Base-by-base conservation (phyloP, 352 stramenopile species). In the Phytophthora lateralis region DNA sequence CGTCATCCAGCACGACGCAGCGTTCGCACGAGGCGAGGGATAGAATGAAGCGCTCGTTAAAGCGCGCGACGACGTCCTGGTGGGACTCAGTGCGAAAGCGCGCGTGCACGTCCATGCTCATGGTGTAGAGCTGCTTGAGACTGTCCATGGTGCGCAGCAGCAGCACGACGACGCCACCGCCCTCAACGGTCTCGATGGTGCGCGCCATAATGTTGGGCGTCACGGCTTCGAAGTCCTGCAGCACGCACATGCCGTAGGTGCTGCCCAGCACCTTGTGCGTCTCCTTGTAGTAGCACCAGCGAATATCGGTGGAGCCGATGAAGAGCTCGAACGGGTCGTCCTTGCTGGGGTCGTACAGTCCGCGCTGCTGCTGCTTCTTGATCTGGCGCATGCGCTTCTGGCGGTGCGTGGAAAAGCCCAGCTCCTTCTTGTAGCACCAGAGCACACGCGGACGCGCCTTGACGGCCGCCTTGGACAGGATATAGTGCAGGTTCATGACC, bases 401-500 rank as follows among this genome's bases (percentile, higher is more conserved):
- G 61, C 93, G 92, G 75, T 99, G 97, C 52, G 97, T 99, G 12
- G 95, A 99, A 75, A 99, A 99, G 26, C 97, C 98, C 45, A 99
- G 82, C 78, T 99, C 97, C 68, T 99, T 99, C 73, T 99, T 99
- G 89, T 99, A 99, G 77, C 97, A 99, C 98, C 98, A 99, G 7
- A 99, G 77, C 42, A 99, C 97, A 53, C 94, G 97, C 11, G 96
- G 96, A 15, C 97, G 91, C 27, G 95, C 90, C 63, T 98, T 97
- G 26, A 99, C 90, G 15, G 91, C 88, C 10, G 95, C 91, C 75
- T 98, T 98, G 47, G 88, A 94, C 34, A 99, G 77, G 60, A 99
- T 99, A 70, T 99, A 98, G 79, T 99, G 96, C 56, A 99, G 79
- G 73, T 99, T 99, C 62, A 97, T 96, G 44, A 99, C 90, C 80